Conservation (phyloP, 1,139 yeast genomes). For the Candida labiduridarum region DNA sequence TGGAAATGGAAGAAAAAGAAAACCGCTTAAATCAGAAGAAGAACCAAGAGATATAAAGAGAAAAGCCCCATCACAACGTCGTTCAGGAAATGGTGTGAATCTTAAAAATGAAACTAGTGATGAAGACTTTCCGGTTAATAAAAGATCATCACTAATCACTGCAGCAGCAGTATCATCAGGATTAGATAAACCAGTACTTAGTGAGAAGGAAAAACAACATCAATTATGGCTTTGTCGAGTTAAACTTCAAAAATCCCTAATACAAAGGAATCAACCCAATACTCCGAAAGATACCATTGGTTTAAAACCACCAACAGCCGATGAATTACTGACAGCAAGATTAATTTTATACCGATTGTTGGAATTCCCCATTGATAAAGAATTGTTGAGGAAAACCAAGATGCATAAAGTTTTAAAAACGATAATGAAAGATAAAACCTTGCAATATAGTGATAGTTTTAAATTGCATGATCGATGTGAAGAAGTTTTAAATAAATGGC, state of each 20-base stretch:
- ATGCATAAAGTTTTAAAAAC: constrained; percentile 57
- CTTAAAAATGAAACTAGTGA: constrained; percentile 15
- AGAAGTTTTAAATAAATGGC: constrained; percentile 49
- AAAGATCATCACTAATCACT: constrained; percentile 10
- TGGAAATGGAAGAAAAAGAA: constrained; percentile 9
- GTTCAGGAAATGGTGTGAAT: constrained; percentile 8
- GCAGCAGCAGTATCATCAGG: constrained; percentile 6
- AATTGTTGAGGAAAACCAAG: constrained; percentile 53
- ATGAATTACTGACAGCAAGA: constrained; percentile 57
- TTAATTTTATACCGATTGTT: constrained; percentile 53
- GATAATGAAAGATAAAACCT: constrained; percentile 42
- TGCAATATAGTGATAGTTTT: constrained; percentile 49
- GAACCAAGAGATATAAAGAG: constrained; percentile 7
- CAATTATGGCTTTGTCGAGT: constrained; percentile 53
- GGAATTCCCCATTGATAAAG: constrained; percentile 56
- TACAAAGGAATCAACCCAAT: constrained; percentile 46
- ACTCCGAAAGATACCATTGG: constrained; percentile 37
- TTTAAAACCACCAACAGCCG: constrained; percentile 48
- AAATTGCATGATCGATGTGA: constrained; percentile 50
- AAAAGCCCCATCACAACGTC: background rate
- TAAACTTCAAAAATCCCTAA: constrained; percentile 46
- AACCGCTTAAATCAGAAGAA: constrained; percentile 9
- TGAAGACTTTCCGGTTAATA: constrained; percentile 10
- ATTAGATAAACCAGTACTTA: constrained; percentile 13
- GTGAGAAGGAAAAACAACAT: constrained; percentile 45